Percentiles rank a stretch among this genome's conserved stretches.
These are phyloP conservation scores for Cymbopogon citratus DNA, from an alignment of 176 grass and related monocot species.

Conservation along the genomic window DNA sequence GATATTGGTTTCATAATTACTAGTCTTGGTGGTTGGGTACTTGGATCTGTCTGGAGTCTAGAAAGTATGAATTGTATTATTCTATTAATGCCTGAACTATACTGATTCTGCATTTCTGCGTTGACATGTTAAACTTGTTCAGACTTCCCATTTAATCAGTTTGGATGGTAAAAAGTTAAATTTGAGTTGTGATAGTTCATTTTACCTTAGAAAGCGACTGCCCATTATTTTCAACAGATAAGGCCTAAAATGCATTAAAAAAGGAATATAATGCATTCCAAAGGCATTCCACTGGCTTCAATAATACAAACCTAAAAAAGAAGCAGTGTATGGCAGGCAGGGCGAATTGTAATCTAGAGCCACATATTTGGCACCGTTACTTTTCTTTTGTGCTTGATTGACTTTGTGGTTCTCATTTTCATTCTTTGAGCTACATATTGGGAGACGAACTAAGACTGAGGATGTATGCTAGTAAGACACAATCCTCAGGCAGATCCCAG, in stretches of 20 bases:
- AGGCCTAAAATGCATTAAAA: background rate
- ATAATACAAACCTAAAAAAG: background rate
- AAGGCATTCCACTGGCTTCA: background rate
- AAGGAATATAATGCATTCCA: background rate
- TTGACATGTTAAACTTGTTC: background rate
- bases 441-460: background rate
- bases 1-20: no score
- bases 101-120: background rate
- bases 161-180: background rate
- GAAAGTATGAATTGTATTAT: background rate
- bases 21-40: background rate
- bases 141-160: background rate
- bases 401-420: background rate
- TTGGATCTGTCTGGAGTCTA: background rate
- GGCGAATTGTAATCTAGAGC: slow-evolving; percentile 3
- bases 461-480: background rate
- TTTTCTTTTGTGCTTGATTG: slow-evolving; percentile 7
- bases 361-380: background rate
- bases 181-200: slow-evolving; percentile 2
- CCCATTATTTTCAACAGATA: slow-evolving; percentile 9
- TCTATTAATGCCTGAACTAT: background rate
- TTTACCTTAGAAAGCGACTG: slow-evolving; percentile 9
- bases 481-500: background rate
- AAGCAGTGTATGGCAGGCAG: background rate
- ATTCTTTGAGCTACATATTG: background rate